Percentiles rank a stretch among this genome's conserved stretches.
phyloP scores from a whole-genome alignment of 2,329 filamentous ascomycete species.

The Fusarium sp. region DNA sequence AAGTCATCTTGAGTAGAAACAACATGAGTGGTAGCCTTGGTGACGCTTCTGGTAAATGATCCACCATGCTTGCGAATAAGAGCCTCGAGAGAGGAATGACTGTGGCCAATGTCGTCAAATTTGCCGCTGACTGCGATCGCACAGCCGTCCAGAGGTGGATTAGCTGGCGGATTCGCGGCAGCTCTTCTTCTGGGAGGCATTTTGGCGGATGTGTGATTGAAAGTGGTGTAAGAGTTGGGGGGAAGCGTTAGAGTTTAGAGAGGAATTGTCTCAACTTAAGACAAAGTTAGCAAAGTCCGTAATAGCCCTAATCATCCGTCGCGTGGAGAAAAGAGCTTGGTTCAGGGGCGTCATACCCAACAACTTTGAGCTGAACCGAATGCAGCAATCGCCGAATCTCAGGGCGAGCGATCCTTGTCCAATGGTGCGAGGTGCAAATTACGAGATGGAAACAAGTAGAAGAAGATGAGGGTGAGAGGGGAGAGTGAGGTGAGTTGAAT shows the following conservation, averaged over 20 bases:
- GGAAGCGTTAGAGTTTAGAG: background rate
- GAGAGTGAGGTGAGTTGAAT: background rate
- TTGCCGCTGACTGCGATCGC: conserved; percentile 69
- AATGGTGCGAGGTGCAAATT: conserved; percentile 8
- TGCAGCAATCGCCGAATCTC: conserved; percentile 41
- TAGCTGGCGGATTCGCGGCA: conserved; percentile 36
- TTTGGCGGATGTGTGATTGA: background rate
- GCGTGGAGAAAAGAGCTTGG: conserved; percentile 11
- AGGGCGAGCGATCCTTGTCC: conserved; percentile 24
- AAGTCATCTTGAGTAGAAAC: conserved; percentile 66
- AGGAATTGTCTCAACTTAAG: conserved; percentile 13
- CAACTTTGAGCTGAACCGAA: conserved; percentile 24
- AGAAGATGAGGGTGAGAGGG: background rate
- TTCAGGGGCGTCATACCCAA: conserved; percentile 39
- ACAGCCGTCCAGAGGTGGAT: conserved; percentile 57
- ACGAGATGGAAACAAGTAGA: background rate
- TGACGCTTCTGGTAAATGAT: conserved; percentile 58
- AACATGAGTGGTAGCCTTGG: conserved; percentile 64
- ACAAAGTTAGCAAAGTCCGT: conserved; percentile 23
- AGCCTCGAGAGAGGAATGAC: conserved; percentile 58
- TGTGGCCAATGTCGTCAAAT: conserved; percentile 65
- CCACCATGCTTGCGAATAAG: conserved; percentile 62
- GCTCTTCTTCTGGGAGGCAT: conserved; percentile 40
- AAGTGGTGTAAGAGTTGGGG: background rate
- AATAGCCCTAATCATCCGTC: background rate